These are phyloP conservation scores for Trametes cubensis DNA, from an alignment of 768 basidiomycete genomes.

Conservation along the genomic window DNA sequence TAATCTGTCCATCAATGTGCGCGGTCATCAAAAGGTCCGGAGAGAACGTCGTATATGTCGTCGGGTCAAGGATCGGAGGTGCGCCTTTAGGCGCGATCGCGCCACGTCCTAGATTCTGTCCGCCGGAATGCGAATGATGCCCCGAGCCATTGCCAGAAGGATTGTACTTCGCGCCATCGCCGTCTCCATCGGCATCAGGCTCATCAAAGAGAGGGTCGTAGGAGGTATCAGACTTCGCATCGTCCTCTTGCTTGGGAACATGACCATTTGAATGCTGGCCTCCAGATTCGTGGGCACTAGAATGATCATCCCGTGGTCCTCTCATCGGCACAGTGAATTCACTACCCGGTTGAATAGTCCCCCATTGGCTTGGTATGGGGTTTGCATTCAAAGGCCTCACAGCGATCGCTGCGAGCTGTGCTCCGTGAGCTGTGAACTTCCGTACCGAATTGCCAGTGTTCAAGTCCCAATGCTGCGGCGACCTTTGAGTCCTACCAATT, in stretches of 20 bases:
- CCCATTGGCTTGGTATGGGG: slow-evolving; percentile 29
- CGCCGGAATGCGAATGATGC: slow-evolving; percentile 16
- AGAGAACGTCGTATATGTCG: slow-evolving; percentile 66
- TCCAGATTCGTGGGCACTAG: slow-evolving; percentile 14
- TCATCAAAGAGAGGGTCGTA: slow-evolving; percentile 92
- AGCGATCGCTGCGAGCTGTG: slow-evolving; percentile 82
- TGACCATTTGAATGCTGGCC: slow-evolving; percentile 25
- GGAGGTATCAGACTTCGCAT: slow-evolving; percentile 77
- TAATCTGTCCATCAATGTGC: slow-evolving; percentile 88
- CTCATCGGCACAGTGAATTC: slow-evolving; percentile 17
- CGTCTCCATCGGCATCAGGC: slow-evolving; percentile 57
- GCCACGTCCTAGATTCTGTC: slow-evolving; percentile 17
- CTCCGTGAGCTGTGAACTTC: slow-evolving; percentile 77
- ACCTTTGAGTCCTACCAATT: slow-evolving; percentile 16
- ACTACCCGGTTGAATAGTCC: slow-evolving; percentile 10
- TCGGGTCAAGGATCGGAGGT: slow-evolving; percentile 69
- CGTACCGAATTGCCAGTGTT: slow-evolving; percentile 83
- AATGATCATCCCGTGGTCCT: slow-evolving; percentile 4
- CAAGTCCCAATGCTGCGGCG: slow-evolving; percentile 93
- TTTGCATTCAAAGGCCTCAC: slow-evolving; percentile 63
- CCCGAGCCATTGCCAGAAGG: slow-evolving; percentile 5
- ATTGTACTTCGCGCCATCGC: slow-evolving; percentile 16
- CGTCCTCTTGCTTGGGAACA: slow-evolving; percentile 44
- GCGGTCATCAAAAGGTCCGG: slow-evolving; percentile 86
- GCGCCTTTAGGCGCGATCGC: slow-evolving; percentile 62